Conservation (phyloP, 495 filamentous ascomycete species). For the Penicillium coprophilum region DNA sequence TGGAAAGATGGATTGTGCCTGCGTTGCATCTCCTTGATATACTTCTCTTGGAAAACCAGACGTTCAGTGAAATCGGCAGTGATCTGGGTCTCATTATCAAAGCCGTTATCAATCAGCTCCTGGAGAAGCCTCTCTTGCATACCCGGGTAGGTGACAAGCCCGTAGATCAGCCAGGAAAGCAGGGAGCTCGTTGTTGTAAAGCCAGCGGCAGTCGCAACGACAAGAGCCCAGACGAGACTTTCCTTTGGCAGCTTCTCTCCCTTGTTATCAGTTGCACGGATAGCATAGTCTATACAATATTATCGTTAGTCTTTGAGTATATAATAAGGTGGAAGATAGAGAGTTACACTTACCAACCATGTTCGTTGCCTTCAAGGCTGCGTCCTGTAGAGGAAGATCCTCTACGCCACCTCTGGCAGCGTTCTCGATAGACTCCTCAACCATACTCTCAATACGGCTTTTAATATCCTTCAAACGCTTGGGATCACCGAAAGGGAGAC, state of each 20-base stretch:
- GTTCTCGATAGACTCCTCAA: constrained; percentile 37
- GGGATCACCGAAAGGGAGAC: constrained; percentile 52
- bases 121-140: constrained; percentile 53
- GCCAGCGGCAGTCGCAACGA: constrained; percentile 29
- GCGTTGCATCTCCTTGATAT: constrained; percentile 57
- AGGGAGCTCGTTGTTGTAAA: constrained; percentile 30
- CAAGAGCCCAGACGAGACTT: constrained; percentile 26
- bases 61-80: constrained; percentile 27
- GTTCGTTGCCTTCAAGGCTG: constrained; percentile 45
- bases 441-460: constrained; percentile 24
- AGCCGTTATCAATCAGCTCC: constrained; percentile 51
- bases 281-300: constrained; percentile 37
- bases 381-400: constrained; percentile 48
- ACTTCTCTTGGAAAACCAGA: constrained; percentile 49
- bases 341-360: constrained; percentile 30
- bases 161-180: constrained; percentile 52
- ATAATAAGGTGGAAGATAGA: background rate
- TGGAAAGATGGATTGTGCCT: constrained; percentile 57
- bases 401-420: constrained; percentile 29
- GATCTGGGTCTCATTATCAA: constrained; percentile 32
- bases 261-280: constrained; percentile 48
- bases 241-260: constrained; percentile 50
- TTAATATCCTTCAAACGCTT: constrained; percentile 26
- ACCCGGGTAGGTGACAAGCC: constrained; percentile 47
- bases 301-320: background rate